Conservation (phyloP, 2,329 filamentous ascomycete genomes). For the Cordyceps fumosorosea region DNA sequence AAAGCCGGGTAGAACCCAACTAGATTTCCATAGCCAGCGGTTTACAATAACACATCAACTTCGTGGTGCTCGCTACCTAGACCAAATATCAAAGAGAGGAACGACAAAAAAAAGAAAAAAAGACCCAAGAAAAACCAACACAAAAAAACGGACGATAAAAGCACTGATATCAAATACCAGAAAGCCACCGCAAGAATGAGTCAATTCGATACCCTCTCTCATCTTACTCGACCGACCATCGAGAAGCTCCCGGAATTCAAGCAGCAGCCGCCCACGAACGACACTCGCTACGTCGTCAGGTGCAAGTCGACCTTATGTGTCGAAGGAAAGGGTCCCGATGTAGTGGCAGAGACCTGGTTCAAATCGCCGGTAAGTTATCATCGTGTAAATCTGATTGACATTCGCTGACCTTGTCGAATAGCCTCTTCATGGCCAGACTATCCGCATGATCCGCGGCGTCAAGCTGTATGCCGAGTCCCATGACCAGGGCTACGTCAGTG, state of each 20-base stretch:
- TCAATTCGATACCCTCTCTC: background rate
- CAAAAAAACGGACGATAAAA: background rate
- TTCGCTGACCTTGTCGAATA: background rate
- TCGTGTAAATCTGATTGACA: too few relatives aligned
- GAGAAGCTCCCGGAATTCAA: background rate
- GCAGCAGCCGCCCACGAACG: background rate
- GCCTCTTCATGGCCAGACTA: background rate
- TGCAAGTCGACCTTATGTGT: background rate
- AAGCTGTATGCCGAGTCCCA: slow-evolving; percentile 14
- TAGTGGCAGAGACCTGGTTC: background rate
- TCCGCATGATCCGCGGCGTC: slow-evolving; percentile 1
- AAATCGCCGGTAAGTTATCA: background rate
- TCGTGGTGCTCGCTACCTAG: too few relatives aligned
- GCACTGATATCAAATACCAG: background rate
- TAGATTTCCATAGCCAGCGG: too few relatives aligned
- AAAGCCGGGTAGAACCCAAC: background rate
- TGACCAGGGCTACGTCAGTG: slow-evolving; percentile 10
- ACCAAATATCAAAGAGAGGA: too few relatives aligned
- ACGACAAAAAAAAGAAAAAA: background rate
- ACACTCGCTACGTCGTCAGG: background rate
- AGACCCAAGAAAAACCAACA: background rate
- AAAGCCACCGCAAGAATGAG: background rate
- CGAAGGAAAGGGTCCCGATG: background rate
- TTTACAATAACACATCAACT: too few relatives aligned
- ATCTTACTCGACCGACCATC: background rate